Evolutionary conservation across 2,329 filamentous ascomycete species (phyloP).

Genomic region (Magnaporthiopsis rhizophila): DNA sequence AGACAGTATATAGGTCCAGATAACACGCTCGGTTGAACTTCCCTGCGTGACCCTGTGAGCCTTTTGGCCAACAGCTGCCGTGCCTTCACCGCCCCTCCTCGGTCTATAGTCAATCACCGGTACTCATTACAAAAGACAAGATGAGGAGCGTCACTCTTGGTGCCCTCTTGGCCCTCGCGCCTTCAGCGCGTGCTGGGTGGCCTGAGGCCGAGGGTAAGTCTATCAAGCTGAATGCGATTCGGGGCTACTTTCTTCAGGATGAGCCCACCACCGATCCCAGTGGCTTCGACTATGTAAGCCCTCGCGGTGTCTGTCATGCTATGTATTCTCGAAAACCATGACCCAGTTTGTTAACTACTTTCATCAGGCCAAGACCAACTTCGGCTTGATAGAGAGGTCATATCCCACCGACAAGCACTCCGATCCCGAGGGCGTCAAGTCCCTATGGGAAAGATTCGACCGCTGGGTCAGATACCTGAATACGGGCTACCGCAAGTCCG

Average conservation of each 20-base stretch:
- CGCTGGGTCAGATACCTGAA: conserved; percentile 50
- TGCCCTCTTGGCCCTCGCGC: not conserved
- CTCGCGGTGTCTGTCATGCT: not conserved
- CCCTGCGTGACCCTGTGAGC: not conserved
- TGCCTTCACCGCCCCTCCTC: not conserved
- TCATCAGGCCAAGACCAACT: conserved; percentile 48
- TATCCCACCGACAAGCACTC: conserved; percentile 47
- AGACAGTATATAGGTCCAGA: not conserved
- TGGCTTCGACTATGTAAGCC: conserved; percentile 56
- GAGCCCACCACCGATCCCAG: conserved; percentile 44
- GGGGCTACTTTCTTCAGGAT: conserved; percentile 59
- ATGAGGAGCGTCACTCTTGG: not conserved
- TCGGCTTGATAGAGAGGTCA: conserved; percentile 55
- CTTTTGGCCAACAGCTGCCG: not conserved
- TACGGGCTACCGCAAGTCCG: conserved; percentile 24
- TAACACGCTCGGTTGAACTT: not conserved
- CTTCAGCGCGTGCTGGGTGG: not conserved
- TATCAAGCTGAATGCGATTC: conserved; percentile 35
- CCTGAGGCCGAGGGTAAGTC: not conserved
- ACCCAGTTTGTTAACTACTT: conserved; percentile 8
- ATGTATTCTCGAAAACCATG: no score
- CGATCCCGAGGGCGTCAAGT: conserved; percentile 32
- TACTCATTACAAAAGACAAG: not conserved
- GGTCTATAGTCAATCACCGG: not conserved
- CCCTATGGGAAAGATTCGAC: conserved; percentile 58